Evolutionary conservation across 805 yeast species (phyloP).

Genomic region (Starmerella vitae): DNA sequence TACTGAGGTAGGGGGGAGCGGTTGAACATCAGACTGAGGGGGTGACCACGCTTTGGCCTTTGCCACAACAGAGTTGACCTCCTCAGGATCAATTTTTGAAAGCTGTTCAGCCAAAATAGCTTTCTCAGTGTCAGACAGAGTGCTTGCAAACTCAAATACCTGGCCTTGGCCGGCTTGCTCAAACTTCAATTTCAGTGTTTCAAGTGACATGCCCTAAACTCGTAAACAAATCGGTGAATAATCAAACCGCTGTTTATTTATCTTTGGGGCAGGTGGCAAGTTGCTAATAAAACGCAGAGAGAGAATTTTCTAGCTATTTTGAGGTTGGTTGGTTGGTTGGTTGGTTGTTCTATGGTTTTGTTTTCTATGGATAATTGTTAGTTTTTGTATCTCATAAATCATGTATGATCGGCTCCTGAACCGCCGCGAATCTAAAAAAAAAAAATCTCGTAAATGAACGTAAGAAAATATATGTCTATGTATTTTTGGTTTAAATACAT

Average conservation of each 20-base stretch:
- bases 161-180: conserved; percentile 31
- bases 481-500: too few species aligned
- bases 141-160: conserved; percentile 29
- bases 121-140: conserved; percentile 22
- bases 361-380: too few species aligned
- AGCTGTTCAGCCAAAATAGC: conserved; percentile 27
- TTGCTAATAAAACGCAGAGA: too few species aligned
- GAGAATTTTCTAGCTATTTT: too few species aligned
- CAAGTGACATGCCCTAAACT: conserved; percentile 6
- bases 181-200: conserved; percentile 17
- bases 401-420: too few species aligned
- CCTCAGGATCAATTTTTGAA: conserved; percentile 27
- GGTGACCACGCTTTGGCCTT: conserved; percentile 13
- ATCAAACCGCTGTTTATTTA: not conserved
- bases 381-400: too few species aligned
- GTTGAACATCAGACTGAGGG: conserved; percentile 17
- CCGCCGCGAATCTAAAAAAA: too few species aligned
- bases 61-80: conserved; percentile 24
- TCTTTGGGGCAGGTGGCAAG: too few species aligned
- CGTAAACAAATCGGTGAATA: not conserved
- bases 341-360: too few species aligned
- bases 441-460: too few species aligned
- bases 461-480: too few species aligned
- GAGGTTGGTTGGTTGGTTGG: too few species aligned
- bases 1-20: conserved; percentile 24